Percentiles rank a stretch among this genome's conserved stretches.
Conservation (phyloP, 768 basidiomycete genomes). For the Collybia mongolica region DNA sequence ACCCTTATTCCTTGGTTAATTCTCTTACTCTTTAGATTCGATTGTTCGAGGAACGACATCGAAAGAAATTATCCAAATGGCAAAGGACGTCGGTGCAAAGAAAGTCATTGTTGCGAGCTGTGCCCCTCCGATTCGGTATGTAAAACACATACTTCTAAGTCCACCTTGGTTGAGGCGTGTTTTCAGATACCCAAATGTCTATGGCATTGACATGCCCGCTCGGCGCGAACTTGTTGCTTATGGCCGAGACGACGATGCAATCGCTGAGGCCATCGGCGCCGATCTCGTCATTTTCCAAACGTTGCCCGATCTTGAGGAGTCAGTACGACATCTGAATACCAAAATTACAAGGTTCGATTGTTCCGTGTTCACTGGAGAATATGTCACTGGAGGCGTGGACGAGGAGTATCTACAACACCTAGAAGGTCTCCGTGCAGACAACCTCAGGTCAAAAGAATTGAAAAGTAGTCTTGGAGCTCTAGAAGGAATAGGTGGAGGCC, state of each 20-base stretch:
- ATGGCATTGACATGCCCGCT: constrained; percentile 99
- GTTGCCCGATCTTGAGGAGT: constrained; percentile 80
- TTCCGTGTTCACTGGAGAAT: constrained; percentile 97
- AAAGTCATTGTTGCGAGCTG: constrained; percentile 96
- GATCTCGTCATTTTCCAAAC: constrained; percentile 97
- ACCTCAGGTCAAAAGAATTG: constrained; percentile 58
- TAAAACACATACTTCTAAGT: no score
- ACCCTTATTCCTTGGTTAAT: constrained; percentile 1
- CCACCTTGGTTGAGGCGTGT: neutral
- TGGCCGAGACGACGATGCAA: constrained; percentile 64
- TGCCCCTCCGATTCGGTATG: constrained; percentile 90
- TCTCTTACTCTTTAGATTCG: constrained; percentile 60
- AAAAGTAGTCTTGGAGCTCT: constrained; percentile 27
- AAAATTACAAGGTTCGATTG: constrained; percentile 83
- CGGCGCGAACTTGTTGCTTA: constrained; percentile 91
- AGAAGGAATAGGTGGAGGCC: constrained; percentile 30
- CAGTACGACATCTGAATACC: constrained; percentile 84
- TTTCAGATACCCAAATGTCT: constrained; percentile 84
- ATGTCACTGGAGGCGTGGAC: constrained; percentile 91
- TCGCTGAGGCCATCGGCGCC: constrained; percentile 84
- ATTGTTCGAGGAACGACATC: constrained; percentile 99
- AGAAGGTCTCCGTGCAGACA: constrained; percentile 80
- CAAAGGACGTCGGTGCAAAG: constrained; percentile 96
- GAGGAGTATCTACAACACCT: constrained; percentile 75
- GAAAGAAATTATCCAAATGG: constrained; percentile 99